Percentiles rank a stretch among this genome's conserved stretches.
phyloP scores from a whole-genome alignment of 2,329 filamentous ascomycete genomes.

The Hyphodiscus sp. region DNA sequence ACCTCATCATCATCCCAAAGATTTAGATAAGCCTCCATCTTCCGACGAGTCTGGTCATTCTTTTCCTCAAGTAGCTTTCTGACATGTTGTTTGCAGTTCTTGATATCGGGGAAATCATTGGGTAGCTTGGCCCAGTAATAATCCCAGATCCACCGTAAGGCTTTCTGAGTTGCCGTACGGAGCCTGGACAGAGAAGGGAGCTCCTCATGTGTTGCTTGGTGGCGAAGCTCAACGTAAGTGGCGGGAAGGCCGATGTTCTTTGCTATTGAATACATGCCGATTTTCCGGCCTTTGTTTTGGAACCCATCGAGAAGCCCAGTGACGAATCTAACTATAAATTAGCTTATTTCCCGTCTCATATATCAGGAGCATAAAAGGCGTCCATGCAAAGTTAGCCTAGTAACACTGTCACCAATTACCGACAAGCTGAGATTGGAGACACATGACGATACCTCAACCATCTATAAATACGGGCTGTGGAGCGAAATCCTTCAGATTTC shows the following conservation, averaged over 20 bases:
- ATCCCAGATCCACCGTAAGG: slow-evolving; percentile 79
- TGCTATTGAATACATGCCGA: slow-evolving; percentile 67
- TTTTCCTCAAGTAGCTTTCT: slow-evolving; percentile 17
- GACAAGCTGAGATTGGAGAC: not conserved
- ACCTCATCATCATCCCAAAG: slow-evolving; percentile 18
- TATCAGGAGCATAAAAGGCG: not conserved
- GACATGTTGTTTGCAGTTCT: slow-evolving; percentile 23
- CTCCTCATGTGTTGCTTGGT: slow-evolving; percentile 86
- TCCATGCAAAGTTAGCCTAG: not conserved
- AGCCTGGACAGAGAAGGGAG: slow-evolving; percentile 70
- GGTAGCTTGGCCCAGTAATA: slow-evolving; percentile 68
- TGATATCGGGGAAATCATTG: not conserved
- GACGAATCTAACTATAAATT: slow-evolving; percentile 53
- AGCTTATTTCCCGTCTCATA: not conserved
- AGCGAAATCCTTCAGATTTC: not conserved
- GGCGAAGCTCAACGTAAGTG: slow-evolving; percentile 81
- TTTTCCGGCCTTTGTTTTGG: slow-evolving; percentile 59
- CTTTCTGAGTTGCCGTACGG: slow-evolving; percentile 60
- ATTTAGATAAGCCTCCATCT: slow-evolving; percentile 10
- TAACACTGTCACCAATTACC: not conserved
- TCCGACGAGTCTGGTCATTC: slow-evolving; percentile 16
- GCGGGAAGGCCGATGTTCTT: slow-evolving; percentile 63
- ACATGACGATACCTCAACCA: not conserved
- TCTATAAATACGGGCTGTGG: not conserved
- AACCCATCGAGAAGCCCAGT: slow-evolving; percentile 73